Evolutionary conservation across 2,329 filamentous ascomycete genomes (phyloP), one percentile per base, ranked within the genome.

Genomic region (Colletotrichum theobromicola): DNA sequence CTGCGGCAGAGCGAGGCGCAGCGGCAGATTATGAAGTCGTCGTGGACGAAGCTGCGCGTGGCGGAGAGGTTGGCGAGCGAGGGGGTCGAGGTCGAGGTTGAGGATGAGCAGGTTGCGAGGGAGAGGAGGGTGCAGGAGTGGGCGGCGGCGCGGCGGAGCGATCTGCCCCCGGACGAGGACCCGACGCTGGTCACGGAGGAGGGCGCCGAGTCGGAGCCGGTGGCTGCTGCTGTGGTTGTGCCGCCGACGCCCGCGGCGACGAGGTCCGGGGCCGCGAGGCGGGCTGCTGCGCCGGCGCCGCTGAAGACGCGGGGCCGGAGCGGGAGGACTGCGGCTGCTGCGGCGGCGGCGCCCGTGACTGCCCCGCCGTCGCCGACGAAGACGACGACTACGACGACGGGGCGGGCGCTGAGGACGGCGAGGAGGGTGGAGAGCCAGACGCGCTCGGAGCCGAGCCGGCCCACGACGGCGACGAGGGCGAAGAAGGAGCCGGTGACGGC

Each of bases 21-120:
- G 62, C 57, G 72, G 55, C 72, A 74, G 68, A 74, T 74, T 16
- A 71, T 74, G 68, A 74, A 74, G 68, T 74, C 72, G 16, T 74
- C 72, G 68, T 74, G 72, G 72, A 74, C 72, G 7, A 74, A 72
- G 55, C 24, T 74, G n/a, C 55, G 72, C 34, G 72, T 74, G 2
- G 72, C 68, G n/a, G 72, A 74, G 61, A 53, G 72, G 55, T 15
- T 74, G 24, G 72, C 72, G 5, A 16, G 42, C 1, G 70, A 72
- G 57, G 35, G 37, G 10, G 46, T 46, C 3, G 71, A 65, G 26
- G 70, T 64, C 7, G 72, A 74, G 5, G 53, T 21, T 7, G 67
- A 74, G 13, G 72, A 74, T 15, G 72, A 74, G 13, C 60, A 74
- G 55, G 37, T 62, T 13, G 68, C 67, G 2, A 32, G 68, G 55